phyloP scores from a whole-genome alignment of 768 basidiomycete species.

The Strobilomyces echinocephalus region DNA sequence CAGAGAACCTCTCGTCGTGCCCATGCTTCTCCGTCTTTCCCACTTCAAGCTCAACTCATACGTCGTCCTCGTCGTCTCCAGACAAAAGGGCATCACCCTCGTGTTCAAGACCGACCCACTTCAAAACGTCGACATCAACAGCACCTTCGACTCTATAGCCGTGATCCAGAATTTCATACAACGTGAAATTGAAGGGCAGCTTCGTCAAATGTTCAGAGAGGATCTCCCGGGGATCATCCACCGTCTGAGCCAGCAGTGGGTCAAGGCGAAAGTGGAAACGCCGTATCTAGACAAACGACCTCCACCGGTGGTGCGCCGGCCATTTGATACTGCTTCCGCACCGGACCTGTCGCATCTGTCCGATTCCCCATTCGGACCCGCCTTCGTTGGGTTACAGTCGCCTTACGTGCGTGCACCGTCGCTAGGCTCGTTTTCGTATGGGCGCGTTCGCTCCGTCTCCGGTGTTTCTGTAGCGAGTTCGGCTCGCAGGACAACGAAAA shows the following conservation, averaged over 20 bases:
- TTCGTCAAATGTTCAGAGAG: slow-evolving; percentile 97
- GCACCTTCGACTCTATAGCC: slow-evolving; percentile 95
- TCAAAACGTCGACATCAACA: slow-evolving; percentile 95
- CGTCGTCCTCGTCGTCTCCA: slow-evolving; percentile 95
- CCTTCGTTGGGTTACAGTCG: slow-evolving; percentile 16
- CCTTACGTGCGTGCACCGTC: slow-evolving; percentile 25
- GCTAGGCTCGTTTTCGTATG: slow-evolving; percentile 10
- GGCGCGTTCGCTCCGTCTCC: slow-evolving; percentile 38
- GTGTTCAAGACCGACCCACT: slow-evolving; percentile 99
- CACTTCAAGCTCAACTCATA: slow-evolving; percentile 92
- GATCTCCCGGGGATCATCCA: slow-evolving; percentile 97
- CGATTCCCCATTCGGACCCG: slow-evolving; percentile 12
- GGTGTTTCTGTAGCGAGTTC: slow-evolving; percentile 38
- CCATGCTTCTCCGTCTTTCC: slow-evolving; percentile 97
- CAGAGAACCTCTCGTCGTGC: slow-evolving; percentile 91
- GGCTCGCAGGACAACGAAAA: slow-evolving; percentile 22
- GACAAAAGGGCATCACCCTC: slow-evolving; percentile 96
- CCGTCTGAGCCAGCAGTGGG: slow-evolving; percentile 92
- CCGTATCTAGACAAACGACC: slow-evolving; percentile 68
- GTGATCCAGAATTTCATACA: slow-evolving; percentile 98
- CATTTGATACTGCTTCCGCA: slow-evolving; percentile 38
- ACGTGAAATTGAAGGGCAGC: slow-evolving; percentile 92
- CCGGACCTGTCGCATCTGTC: slow-evolving; percentile 35
- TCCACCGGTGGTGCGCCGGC: slow-evolving; percentile 30
- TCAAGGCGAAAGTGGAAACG: slow-evolving; percentile 90